Conservation (phyloP, 2,329 filamentous ascomycete species). For the Alternaria sp. region DNA sequence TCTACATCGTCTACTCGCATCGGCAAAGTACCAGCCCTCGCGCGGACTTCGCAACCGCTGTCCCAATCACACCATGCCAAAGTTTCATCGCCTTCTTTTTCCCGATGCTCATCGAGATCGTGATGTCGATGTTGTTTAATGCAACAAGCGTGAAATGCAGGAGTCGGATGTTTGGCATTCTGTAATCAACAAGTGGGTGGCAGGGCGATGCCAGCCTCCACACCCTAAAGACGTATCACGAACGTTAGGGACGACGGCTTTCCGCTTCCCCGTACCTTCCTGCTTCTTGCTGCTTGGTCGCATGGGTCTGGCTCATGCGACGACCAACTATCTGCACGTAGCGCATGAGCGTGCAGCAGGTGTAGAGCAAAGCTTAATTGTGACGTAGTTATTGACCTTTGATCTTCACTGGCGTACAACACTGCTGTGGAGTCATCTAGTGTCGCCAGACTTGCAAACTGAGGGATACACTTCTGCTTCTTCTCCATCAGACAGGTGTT, state of each 20-base stretch:
- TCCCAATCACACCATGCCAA: slow-evolving; percentile 1
- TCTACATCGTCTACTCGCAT: slow-evolving; percentile 12
- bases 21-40: slow-evolving; percentile 6
- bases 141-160: background rate
- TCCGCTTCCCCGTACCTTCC: background rate
- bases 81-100: slow-evolving; percentile 7
- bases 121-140: background rate
- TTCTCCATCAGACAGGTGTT: background rate
- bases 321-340: background rate
- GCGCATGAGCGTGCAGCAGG: background rate
- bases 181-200: background rate
- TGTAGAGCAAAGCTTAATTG: background rate
- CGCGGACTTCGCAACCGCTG: background rate
- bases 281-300: background rate
- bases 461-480: background rate
- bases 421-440: background rate
- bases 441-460: background rate
- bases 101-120: slow-evolving; percentile 7
- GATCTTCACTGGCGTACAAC: background rate
- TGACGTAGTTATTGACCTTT: background rate
- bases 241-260: background rate
- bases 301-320: background rate
- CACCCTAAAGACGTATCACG: background rate
- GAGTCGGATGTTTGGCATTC: background rate
- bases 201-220: background rate